Evolutionary conservation across 345 rosid genomes (phyloP), one percentile per base, ranked within the genome.

Genomic region (Brassica nigra): DNA sequence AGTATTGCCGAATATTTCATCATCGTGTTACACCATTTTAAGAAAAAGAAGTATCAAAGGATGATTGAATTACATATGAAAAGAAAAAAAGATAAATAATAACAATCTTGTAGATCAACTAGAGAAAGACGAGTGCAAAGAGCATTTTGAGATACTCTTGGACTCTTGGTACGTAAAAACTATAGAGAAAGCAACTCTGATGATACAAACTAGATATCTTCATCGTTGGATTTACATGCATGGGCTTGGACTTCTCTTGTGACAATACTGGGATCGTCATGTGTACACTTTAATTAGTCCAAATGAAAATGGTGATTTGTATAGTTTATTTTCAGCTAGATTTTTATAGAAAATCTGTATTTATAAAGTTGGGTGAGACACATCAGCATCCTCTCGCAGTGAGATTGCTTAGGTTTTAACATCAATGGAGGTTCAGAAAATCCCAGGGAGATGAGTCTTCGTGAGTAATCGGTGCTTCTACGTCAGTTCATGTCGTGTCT

Each of bases 31-130:
- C 47, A 39, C 47, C 47, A 42, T 42, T 42, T 42, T 10, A 42
- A 10, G 49, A 42, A 11, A 42, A 42, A 2, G 49, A 42, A 9
- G 10, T 42, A 9, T 10, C 49, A 42, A 42, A 42, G 49, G 14
- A 37, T 37, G 49, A 42, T 42, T 42, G 49, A 10, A 42, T 12
- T 3, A 42, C 49, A 15, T 4, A 1, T 55, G 28, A 8, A 72
- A 44, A 11, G 27, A 23, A 2, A 58, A 14, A 12, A 55, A 31
- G 14, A 10, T 54, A 7, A 20, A 12, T 49, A 6, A 47, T 42
- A 44, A 62, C 62, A 47, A 44, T 20, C 11, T 7, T 36, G 78
- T 66, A 66, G 29, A 74, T 69, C 71, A 14, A 33, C 10, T 4
- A 2, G 14, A 52, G 4, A 74, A 33, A 75, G 61, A 49, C 10